Conservation (phyloP, 805 yeast species). For the Kregervanrija pseudodelftensis region DNA sequence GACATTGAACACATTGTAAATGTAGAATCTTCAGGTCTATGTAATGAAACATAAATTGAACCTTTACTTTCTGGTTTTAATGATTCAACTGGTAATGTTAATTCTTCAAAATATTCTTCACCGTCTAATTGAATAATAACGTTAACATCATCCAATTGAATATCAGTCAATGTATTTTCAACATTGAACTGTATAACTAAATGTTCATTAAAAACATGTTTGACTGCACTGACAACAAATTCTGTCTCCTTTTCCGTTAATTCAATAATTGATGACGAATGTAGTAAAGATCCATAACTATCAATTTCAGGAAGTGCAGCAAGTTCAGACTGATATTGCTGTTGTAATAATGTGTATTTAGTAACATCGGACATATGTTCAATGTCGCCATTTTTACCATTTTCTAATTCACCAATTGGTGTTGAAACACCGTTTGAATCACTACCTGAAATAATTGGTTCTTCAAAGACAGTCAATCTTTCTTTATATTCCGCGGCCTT, state of each 20-base stretch:
- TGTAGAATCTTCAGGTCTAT: conserved; percentile 36
- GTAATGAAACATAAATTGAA: conserved; percentile 70
- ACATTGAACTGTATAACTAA: conserved; percentile 77
- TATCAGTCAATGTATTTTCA: conserved; percentile 75
- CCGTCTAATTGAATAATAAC: conserved; percentile 61
- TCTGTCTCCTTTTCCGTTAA: conserved; percentile 92
- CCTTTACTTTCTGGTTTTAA: conserved; percentile 68
- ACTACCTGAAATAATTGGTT: conserved; percentile 17
- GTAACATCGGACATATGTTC: conserved; percentile 16
- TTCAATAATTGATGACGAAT: conserved; percentile 55
- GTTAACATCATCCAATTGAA: conserved; percentile 68
- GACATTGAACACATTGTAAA: conserved; percentile 39
- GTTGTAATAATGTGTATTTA: conserved; percentile 37
- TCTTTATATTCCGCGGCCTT: conserved; percentile 55
- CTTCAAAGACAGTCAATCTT: conserved; percentile 32
- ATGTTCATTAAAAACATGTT: conserved; percentile 72
- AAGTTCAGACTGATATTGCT: conserved; percentile 66
- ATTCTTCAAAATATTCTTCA: conserved; percentile 56
- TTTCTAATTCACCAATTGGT: conserved; percentile 21
- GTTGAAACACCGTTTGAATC: conserved; percentile 1
- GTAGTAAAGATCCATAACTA: conserved; percentile 66
- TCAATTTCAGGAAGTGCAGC: conserved; percentile 65
- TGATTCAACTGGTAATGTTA: conserved; percentile 64
- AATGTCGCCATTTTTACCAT: conserved; percentile 7
- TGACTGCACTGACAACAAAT: conserved; percentile 77